A percentile compares a stretch with the other conserved stretches of the same genome.
These are phyloP conservation scores for Thraustochytrium striatum DNA, from an alignment of 352 stramenopile genomes.

Conservation along the genomic window DNA sequence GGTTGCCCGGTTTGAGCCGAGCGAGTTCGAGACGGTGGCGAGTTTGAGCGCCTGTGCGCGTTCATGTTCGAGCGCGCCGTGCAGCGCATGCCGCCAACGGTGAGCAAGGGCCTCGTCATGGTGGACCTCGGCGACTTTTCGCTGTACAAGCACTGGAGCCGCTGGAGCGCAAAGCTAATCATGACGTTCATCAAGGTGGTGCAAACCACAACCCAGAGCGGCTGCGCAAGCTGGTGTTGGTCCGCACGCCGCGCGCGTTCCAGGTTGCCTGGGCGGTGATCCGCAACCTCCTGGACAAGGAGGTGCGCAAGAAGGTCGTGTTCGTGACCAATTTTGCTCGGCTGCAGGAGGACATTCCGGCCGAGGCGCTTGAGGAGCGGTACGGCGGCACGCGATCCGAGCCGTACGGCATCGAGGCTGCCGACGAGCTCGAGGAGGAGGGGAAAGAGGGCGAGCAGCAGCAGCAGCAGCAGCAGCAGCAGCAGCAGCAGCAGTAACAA, in stretches of 20 bases:
- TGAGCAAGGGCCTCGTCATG: slow-evolving; percentile 3
- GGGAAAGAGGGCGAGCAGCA: too few species aligned
- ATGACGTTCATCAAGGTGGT: slow-evolving; percentile 24
- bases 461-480: too few species aligned
- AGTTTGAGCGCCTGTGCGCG: neutral
- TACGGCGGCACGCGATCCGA: slow-evolving; percentile 28
- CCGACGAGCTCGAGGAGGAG: neutral
- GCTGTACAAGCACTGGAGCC: slow-evolving; percentile 2
- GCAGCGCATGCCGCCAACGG: neutral
- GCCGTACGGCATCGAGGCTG: neutral
- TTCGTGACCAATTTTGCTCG: neutral
- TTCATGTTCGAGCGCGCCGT: slow-evolving; percentile 34
- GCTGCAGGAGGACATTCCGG: slow-evolving; percentile 1
- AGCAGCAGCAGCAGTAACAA: too few species aligned
- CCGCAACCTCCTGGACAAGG: neutral
- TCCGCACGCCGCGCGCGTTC: slow-evolving; percentile 15
- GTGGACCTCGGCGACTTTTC: slow-evolving; percentile 22
- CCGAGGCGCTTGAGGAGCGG: slow-evolving; percentile 1
- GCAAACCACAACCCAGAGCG: slow-evolving; percentile 41
- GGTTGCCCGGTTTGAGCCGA: neutral
- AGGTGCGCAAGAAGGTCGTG: slow-evolving; percentile 12
- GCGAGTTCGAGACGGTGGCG: slow-evolving; percentile 18
- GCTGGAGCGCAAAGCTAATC: slow-evolving; percentile 17
- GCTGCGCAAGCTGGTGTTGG: slow-evolving; percentile 11
- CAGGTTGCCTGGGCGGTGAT: slow-evolving; percentile 12